These are phyloP conservation scores for Aspergillus vadensis DNA, from an alignment of 2,329 filamentous ascomycete species.

Conservation along the genomic window DNA sequence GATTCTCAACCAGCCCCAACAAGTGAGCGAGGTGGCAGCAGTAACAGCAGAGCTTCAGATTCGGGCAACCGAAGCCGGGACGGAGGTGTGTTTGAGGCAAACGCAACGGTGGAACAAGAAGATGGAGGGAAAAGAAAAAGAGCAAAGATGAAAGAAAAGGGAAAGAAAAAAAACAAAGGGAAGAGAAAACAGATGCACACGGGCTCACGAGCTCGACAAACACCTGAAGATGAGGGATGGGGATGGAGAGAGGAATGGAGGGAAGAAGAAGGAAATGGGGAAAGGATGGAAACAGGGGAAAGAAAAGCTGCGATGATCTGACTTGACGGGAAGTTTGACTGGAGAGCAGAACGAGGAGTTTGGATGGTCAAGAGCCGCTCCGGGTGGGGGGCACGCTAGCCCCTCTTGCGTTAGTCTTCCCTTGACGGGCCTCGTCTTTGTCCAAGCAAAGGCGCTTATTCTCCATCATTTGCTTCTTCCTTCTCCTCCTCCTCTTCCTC, in stretches of 20 bases:
- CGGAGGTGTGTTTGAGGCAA: background rate
- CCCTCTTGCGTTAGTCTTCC: slow-evolving; percentile 17
- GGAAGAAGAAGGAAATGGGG: slow-evolving; percentile 22
- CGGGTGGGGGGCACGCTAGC: slow-evolving; percentile 24
- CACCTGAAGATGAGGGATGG: slow-evolving; percentile 7
- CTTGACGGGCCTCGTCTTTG: slow-evolving; percentile 6
- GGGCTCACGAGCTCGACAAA: slow-evolving; percentile 13
- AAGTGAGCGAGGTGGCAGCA: slow-evolving; percentile 2
- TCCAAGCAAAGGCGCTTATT: slow-evolving; percentile 9
- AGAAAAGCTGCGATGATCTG: slow-evolving; percentile 27
- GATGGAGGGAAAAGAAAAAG: background rate
- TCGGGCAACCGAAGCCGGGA: background rate
- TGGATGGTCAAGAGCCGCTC: slow-evolving; percentile 31
- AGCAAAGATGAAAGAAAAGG: slow-evolving; percentile 1
- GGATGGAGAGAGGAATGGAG: slow-evolving; percentile 17
- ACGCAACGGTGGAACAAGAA: background rate
- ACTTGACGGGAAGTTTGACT: slow-evolving; percentile 20
- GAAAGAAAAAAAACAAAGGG: slow-evolving; percentile 18
- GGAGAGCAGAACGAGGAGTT: slow-evolving; percentile 26
- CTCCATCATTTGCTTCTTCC: background rate
- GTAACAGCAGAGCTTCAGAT: slow-evolving; percentile 8
- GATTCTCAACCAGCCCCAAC: slow-evolving; percentile 13
- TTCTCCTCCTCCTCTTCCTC: background rate
- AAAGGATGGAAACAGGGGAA: slow-evolving; percentile 16
- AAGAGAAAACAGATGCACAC: slow-evolving; percentile 17